Evolutionary conservation across 805 yeast species (phyloP), one percentile per base, ranked within the genome.

Genomic region (Teunomyces panamensis): DNA sequence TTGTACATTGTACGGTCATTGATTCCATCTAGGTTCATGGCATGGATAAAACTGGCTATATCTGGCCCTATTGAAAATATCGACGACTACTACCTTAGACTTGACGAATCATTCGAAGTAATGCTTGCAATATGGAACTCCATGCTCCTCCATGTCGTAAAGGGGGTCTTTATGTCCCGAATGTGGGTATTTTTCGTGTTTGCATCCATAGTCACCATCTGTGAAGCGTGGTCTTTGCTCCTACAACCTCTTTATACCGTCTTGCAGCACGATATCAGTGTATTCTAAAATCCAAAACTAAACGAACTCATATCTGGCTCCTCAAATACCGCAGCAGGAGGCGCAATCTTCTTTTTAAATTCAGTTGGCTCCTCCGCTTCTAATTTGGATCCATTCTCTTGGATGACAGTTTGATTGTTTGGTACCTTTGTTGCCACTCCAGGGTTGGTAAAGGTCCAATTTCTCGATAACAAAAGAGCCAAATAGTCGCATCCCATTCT

Each of bases 401-500:
- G 34, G 17, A n/a, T 30, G 17, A 14, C 9, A 13, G n/a, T 10
- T 30, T 6, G 16, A 4, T 20, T 20, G 24, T 20, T 20, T 5
- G 9, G 16, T 9, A 32, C 34, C 34, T 30, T 10, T 13, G n/a
- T 11, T 9, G 1, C n/a, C 32, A 30, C 39, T 46, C 52, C 57
- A 26, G 43, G 51, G 33, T 54, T 51, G 34, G 55, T 47, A 58
- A 89, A 90, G 28, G 68, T 67, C 97, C 97, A 91, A 50, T 79
- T 80, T 42, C 71, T 73, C 1, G 85, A 70, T 41, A 90, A 62
- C 44, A 81, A 75, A 20, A 87, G 59, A 0, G 90, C 83, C 36
- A 92, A 63, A 50, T 83, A 79, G 57, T 91, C 96, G 67, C 98
- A 91, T 0, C 98, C 98, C 96, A 91, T 89, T 48, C 95, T 73